These are phyloP conservation scores for Phytophthora crassamura DNA, from an alignment of 352 stramenopile genomes.

Conservation along the genomic window DNA sequence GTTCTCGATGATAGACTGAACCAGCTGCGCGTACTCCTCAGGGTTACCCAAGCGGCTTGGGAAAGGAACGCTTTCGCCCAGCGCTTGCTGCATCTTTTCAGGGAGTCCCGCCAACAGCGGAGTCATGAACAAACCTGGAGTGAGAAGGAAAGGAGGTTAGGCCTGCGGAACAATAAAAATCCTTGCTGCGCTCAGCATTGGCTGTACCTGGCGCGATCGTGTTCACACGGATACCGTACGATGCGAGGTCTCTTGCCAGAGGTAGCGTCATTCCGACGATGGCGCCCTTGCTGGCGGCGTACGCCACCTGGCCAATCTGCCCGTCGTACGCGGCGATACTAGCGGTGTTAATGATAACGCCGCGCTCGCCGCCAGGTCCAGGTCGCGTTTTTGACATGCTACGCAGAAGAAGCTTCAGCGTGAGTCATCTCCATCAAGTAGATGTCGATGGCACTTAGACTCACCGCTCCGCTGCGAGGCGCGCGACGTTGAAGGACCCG, in stretches of 20 bases:
- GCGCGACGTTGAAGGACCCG: slow-evolving; percentile 98
- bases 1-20: slow-evolving; percentile 97
- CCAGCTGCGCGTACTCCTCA: slow-evolving; percentile 96
- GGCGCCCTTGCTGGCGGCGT: slow-evolving; percentile 96
- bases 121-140: slow-evolving; percentile 95
- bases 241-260: slow-evolving; percentile 94
- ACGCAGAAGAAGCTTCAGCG: slow-evolving; percentile 6
- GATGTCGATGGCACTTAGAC: slow-evolving; percentile 5
- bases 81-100: slow-evolving; percentile 93
- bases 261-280: slow-evolving; percentile 98
- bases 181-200: background rate
- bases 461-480: slow-evolving; percentile 94
- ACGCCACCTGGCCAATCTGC: slow-evolving; percentile 97
- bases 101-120: slow-evolving; percentile 96
- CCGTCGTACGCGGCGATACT: slow-evolving; percentile 98
- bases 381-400: slow-evolving; percentile 88
- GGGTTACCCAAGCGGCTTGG: slow-evolving; percentile 94
- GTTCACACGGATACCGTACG: slow-evolving; percentile 96
- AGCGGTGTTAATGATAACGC: slow-evolving; percentile 99
- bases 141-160: slow-evolving; percentile 4
- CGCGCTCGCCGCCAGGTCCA: slow-evolving; percentile 87
- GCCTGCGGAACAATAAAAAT: background rate
- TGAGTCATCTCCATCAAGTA: slow-evolving; percentile 5
- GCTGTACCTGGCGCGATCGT: slow-evolving; percentile 93
- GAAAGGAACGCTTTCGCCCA: slow-evolving; percentile 96